phyloP scores from a whole-genome alignment of 768 basidiomycete species.

The Kockovaella imperatae region DNA sequence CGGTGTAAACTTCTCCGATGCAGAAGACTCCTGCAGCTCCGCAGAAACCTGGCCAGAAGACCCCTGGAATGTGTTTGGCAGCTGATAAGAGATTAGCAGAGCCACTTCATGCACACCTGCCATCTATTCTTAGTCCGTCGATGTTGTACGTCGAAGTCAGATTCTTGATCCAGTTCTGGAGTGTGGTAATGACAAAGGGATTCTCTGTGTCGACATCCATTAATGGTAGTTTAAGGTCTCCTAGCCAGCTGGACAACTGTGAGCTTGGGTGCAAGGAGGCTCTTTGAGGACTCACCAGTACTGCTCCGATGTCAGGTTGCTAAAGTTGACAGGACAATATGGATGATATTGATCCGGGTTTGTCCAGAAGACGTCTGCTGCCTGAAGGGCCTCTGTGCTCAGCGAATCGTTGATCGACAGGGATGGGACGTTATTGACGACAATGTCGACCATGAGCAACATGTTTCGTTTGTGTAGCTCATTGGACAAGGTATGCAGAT shows the following conservation, averaged over 20 bases:
- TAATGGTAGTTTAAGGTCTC: slow-evolving; percentile 63
- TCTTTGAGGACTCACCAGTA: slow-evolving; percentile 34
- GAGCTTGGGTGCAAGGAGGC: not conserved
- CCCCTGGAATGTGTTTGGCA: slow-evolving; percentile 58
- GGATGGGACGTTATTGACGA: slow-evolving; percentile 74
- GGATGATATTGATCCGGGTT: slow-evolving; percentile 59
- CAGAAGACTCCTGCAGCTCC: slow-evolving; percentile 72
- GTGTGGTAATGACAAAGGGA: slow-evolving; percentile 55
- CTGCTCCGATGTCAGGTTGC: slow-evolving; percentile 48
- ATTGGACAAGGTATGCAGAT: slow-evolving; percentile 59
- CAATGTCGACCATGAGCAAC: slow-evolving; percentile 74
- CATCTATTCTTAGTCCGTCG: slow-evolving; percentile 79
- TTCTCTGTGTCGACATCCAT: slow-evolving; percentile 74
- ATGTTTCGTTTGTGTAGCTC: slow-evolving; percentile 70
- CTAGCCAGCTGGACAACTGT: slow-evolving; percentile 63
- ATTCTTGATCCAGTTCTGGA: slow-evolving; percentile 61
- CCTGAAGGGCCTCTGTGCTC: slow-evolving; percentile 11
- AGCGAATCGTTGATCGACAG: slow-evolving; percentile 46
- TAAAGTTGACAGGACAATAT: slow-evolving; percentile 65
- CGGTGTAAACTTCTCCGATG: slow-evolving; percentile 72
- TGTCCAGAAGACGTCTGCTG: slow-evolving; percentile 28
- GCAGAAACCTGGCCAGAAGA: slow-evolving; percentile 73
- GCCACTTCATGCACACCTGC: slow-evolving; percentile 6
- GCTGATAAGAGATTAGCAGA: slow-evolving; percentile 45
- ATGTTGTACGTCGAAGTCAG: slow-evolving; percentile 64